These are phyloP conservation scores for Melastoma candidum DNA, from an alignment of 441 rosid genomes.

Conservation along the genomic window DNA sequence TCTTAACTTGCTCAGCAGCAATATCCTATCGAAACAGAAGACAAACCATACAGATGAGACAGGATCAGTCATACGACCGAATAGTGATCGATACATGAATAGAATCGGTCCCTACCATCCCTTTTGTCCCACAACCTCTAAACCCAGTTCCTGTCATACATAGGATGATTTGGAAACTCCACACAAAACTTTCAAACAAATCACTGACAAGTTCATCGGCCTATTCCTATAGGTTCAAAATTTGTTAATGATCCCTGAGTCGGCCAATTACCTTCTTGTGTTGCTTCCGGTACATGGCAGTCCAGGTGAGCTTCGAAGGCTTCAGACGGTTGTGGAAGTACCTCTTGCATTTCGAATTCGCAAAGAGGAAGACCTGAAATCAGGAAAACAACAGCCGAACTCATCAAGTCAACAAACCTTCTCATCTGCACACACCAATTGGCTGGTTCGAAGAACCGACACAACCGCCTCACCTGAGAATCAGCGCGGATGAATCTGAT, in stretches of 20 bases:
- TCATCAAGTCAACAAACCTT: no score
- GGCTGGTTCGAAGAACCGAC: not conserved
- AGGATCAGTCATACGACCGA: not conserved
- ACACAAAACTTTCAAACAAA: no score
- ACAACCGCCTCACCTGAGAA: slow-evolving; percentile 6
- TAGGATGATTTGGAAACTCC: no score
- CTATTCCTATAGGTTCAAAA: not conserved
- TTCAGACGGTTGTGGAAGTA: slow-evolving; percentile 12
- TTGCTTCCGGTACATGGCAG: slow-evolving; percentile 11
- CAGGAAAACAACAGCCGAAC: not conserved
- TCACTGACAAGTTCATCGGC: not conserved
- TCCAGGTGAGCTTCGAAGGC: slow-evolving; percentile 9
- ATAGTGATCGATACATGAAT: no score
- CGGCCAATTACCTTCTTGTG: slow-evolving; percentile 3
- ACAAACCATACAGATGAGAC: not conserved
- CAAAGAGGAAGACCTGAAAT: slow-evolving; percentile 5
- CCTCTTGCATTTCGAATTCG: slow-evolving; percentile 10
- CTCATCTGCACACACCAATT: no score
- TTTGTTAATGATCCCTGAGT: no score
- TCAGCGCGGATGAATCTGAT: slow-evolving; percentile 7
- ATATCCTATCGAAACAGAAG: not conserved
- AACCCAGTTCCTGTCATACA: no score
- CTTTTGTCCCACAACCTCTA: no score
- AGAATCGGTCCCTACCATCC: no score
- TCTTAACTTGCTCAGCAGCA: slow-evolving; percentile 4